Evolutionary conservation across 495 filamentous ascomycete species (phyloP).

Genomic region (Astrocystis sublimbata): DNA sequence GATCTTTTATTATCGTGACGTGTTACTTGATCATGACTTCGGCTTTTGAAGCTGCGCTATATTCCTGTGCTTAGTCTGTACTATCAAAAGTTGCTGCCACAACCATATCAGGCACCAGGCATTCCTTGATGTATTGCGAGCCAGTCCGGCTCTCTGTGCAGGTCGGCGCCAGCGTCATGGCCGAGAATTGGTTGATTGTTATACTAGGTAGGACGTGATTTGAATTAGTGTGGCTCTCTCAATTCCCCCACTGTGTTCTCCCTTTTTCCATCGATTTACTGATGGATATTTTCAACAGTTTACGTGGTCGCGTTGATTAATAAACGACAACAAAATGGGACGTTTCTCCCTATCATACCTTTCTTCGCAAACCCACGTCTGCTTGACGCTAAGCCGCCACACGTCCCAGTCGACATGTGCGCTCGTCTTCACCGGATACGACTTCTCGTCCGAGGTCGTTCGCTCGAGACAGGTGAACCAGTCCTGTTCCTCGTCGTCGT

Average conservation of each 20-base stretch:
- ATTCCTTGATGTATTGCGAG: constrained; percentile 24
- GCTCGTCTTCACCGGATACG: constrained; percentile 21
- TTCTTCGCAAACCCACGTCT: constrained; percentile 25
- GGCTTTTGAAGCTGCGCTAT: neutral
- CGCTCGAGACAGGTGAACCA: constrained; percentile 23
- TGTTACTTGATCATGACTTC: neutral
- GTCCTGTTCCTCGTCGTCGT: constrained; percentile 16
- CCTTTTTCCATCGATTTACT: neutral
- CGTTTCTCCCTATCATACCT: constrained; percentile 10
- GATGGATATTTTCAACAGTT: too few relatives aligned
- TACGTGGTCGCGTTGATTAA: too few relatives aligned
- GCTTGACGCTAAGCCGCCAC: constrained; percentile 29
- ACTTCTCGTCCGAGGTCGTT: constrained; percentile 8
- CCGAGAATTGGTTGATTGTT: constrained; percentile 22
- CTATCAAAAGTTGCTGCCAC: neutral
- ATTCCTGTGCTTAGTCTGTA: neutral
- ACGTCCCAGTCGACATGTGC: constrained; percentile 21
- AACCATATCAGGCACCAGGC: constrained; percentile 19
- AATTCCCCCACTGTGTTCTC: neutral
- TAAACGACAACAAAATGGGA: neutral
- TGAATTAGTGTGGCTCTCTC: too few relatives aligned
- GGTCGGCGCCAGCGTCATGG: constrained; percentile 20
- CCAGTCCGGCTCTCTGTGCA: constrained; percentile 20
- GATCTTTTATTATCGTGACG: neutral
- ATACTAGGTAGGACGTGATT: neutral